Evolutionary conservation across 2,329 filamentous ascomycete species (phyloP).

Genomic region (Passalora sequoiae): DNA sequence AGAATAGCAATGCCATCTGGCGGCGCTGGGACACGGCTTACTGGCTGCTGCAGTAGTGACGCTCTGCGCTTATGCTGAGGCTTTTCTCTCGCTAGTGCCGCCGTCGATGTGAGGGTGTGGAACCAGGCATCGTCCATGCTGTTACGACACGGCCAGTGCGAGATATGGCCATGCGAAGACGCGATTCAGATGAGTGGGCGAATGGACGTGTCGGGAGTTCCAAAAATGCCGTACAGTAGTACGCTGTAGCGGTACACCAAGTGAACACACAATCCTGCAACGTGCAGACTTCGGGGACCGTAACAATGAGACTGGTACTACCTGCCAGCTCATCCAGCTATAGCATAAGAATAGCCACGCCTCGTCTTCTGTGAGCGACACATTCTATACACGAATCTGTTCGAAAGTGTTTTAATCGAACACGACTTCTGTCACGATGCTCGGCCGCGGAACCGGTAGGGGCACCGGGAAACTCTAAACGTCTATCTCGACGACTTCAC

Average conservation of each 20-base stretch:
- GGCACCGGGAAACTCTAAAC: constrained; percentile 2
- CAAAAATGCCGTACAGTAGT: background rate
- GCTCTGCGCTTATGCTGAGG: constrained; percentile 60
- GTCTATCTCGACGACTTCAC: constrained; percentile 7
- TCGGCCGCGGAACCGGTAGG: background rate
- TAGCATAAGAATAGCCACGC: no score
- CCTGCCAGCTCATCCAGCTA: no score
- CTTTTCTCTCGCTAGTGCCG: constrained; percentile 50
- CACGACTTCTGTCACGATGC: background rate
- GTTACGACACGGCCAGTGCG: background rate
- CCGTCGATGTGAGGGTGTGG: constrained; percentile 56
- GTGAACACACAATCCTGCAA: no score
- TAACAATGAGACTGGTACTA: no score
- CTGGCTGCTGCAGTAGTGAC: constrained; percentile 58
- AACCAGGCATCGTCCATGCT: constrained; percentile 72
- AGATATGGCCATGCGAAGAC: background rate
- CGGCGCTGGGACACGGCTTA: constrained; percentile 37
- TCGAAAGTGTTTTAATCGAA: no score
- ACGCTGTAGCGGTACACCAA: no score
- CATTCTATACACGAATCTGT: no score
- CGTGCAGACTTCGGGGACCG: no score
- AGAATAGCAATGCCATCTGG: constrained; percentile 34
- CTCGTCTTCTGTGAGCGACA: no score
- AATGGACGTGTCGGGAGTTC: no score
- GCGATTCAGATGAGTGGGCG: background rate